Evolutionary conservation across 2,329 filamentous ascomycete species (phyloP).

Genomic region (Teratosphaeria gauchensis): DNA sequence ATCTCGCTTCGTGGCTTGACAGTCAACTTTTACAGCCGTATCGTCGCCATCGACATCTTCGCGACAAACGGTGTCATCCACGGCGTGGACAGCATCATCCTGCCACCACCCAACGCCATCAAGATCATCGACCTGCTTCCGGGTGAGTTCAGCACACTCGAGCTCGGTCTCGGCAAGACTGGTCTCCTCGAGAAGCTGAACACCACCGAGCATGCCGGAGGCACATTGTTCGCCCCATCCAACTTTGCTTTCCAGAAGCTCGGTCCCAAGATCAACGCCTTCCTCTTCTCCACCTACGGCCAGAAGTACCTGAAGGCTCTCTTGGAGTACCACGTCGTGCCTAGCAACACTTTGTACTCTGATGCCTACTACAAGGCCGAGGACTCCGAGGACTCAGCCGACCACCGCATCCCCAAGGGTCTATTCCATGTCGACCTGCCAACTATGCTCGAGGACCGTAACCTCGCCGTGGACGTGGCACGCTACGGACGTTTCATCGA

Average conservation of each 20-base stretch:
- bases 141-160: slow-evolving; percentile 65
- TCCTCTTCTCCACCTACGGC: slow-evolving; percentile 71
- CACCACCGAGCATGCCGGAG: slow-evolving; percentile 48
- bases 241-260: slow-evolving; percentile 74
- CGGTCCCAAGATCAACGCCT: slow-evolving; percentile 64
- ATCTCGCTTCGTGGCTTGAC: slow-evolving; percentile 54
- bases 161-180: slow-evolving; percentile 65
- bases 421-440: slow-evolving; percentile 61
- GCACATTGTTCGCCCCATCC: slow-evolving; percentile 70
- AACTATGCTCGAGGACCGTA: slow-evolving; percentile 58
- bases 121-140: slow-evolving; percentile 59
- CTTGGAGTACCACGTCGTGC: slow-evolving; percentile 67
- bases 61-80: slow-evolving; percentile 76
- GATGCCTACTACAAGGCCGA: slow-evolving; percentile 61
- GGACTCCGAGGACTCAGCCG: slow-evolving; percentile 14
- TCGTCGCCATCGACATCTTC: slow-evolving; percentile 60
- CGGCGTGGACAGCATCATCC: slow-evolving; percentile 61
- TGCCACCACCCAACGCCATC: slow-evolving; percentile 60
- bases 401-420: slow-evolving; percentile 31
- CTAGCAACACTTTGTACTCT: slow-evolving; percentile 68
- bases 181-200: slow-evolving; percentile 54
- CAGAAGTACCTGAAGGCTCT: slow-evolving; percentile 67
- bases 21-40: slow-evolving; percentile 67
- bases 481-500: slow-evolving; percentile 57
- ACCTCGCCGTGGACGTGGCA: slow-evolving; percentile 61